Base-by-base conservation (phyloP, 2,329 filamentous ascomycete species). In the Clonostachys byssicola region DNA sequence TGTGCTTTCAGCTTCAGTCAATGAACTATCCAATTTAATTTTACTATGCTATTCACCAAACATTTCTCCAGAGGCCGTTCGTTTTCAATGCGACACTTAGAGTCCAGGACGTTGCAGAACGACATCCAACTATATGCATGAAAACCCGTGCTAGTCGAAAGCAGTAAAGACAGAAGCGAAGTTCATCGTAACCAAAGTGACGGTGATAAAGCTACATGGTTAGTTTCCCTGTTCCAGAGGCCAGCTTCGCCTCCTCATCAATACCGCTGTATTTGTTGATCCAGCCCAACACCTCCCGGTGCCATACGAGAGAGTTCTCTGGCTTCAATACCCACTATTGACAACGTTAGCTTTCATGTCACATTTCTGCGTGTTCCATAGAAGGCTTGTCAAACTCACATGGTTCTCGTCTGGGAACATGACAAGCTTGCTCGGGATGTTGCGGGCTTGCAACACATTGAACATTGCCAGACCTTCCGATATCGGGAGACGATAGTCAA, bases 261-360 rank as follows among this genome's bases (percentile, higher is more conserved):
- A 81, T 59, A 0, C 76, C 75, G 20, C 75, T 75, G 54, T 80
- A 82, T 59, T 82, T 78, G 56, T 85, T 85, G 52, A 85, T 84
- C 83, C 88, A 96, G 47, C 81, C 81, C 33, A 96, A 61, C 14
- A 97, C 91, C 49, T 90, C 88, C 47, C 80, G 80, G 60, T 97
- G 91, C 94, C 94, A 97, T 17, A 95, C 77, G 16, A 96, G 71
- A 5, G 85, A 88, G 64, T 97, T 97, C 67, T 96, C 92, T 0
- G 87, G 89, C 63, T 96, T 95, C 46, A 96, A 61, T 5, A 96
- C 91, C 89, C 89, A 85, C 80, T 83, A 44, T 40, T 23, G n/a
- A 12, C 6, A 16, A 38, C 36, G 13, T 23, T 16, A 34, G 14
- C 13, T 34, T 23, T 40, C 41, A 44, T 33, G 12, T 23, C 17